Conservation (phyloP, 345 rosid species). For the Brassica incana region DNA sequence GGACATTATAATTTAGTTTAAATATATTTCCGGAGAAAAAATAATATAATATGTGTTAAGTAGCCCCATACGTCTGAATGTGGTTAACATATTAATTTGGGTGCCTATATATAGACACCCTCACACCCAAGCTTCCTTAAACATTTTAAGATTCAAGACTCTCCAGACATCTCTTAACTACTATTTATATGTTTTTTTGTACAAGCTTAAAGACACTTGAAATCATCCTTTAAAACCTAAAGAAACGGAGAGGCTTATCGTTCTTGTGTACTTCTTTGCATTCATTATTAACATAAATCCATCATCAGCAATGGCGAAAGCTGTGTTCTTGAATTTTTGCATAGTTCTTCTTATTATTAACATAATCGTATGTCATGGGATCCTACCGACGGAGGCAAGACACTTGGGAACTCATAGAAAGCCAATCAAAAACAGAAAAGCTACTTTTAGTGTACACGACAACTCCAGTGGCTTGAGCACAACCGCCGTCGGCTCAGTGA, state of each 20-base stretch:
- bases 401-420: constrained; percentile 32
- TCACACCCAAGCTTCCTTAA: constrained; percentile 19
- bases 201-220: constrained; percentile 5
- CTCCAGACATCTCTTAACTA: constrained; percentile 22
- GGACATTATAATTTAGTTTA: constrained; percentile 1
- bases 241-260: constrained; percentile 8
- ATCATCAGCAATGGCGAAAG: constrained; percentile 36
- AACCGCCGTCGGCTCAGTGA: background rate
- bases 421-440: constrained; percentile 18
- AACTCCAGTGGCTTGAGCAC: constrained; percentile 10
- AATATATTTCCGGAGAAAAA: background rate
- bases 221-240: background rate
- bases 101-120: constrained; percentile 27
- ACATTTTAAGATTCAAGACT: constrained; percentile 10
- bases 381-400: constrained; percentile 40
- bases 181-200: constrained; percentile 10
- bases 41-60: background rate
- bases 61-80: constrained; percentile 16
- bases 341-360: constrained; percentile 34
- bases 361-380: constrained; percentile 37
- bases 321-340: constrained; percentile 9
- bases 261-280: background rate
- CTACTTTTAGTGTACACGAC: background rate
- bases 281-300: constrained; percentile 2
- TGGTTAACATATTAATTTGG: background rate